phyloP scores from a whole-genome alignment of 495 filamentous ascomycete species.

The Pyrenula massariospora region DNA sequence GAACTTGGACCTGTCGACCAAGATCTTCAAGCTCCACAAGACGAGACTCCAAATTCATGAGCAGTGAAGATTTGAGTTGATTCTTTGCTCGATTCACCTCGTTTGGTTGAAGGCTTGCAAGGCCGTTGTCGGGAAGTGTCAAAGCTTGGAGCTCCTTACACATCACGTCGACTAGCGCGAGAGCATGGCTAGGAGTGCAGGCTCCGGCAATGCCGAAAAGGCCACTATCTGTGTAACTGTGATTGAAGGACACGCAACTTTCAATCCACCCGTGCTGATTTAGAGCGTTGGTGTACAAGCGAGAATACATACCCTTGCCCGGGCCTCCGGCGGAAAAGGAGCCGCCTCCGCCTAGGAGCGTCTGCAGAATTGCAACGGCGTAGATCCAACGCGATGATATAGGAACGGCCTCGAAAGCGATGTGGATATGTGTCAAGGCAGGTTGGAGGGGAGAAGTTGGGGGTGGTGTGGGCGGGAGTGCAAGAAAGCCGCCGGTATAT shows the following conservation, averaged over 20 bases:
- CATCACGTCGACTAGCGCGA: slow-evolving; percentile 83
- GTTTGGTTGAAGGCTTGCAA: slow-evolving; percentile 50
- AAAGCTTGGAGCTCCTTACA: slow-evolving; percentile 76
- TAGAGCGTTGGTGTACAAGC: slow-evolving; percentile 92
- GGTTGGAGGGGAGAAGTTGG: slow-evolving; percentile 70
- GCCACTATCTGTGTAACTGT: slow-evolving; percentile 90
- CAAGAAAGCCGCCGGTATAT: slow-evolving; percentile 88
- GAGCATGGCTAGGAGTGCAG: slow-evolving; percentile 63
- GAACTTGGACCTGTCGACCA: slow-evolving; percentile 89
- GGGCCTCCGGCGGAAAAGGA: slow-evolving; percentile 97
- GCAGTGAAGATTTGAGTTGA: slow-evolving; percentile 74
- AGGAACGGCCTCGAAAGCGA: slow-evolving; percentile 90
- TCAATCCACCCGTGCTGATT: slow-evolving; percentile 98
- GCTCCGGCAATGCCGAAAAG: slow-evolving; percentile 87
- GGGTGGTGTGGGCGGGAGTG: slow-evolving; percentile 66
- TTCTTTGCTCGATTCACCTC: slow-evolving; percentile 98
- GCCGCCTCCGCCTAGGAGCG: slow-evolving; percentile 87
- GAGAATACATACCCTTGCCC: slow-evolving; percentile 97
- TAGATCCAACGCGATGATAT: slow-evolving; percentile 89
- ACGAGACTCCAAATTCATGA: slow-evolving; percentile 95
- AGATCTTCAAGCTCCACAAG: slow-evolving; percentile 99
- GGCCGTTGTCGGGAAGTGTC: slow-evolving; percentile 53
- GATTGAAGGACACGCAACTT: slow-evolving; percentile 89
- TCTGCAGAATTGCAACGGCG: slow-evolving; percentile 91
- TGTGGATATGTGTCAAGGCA: slow-evolving; percentile 77